Evolutionary conservation across 257 asterid genomes (phyloP), one percentile per base, ranked within the genome.

Genomic region (Fraxinus anomala): DNA sequence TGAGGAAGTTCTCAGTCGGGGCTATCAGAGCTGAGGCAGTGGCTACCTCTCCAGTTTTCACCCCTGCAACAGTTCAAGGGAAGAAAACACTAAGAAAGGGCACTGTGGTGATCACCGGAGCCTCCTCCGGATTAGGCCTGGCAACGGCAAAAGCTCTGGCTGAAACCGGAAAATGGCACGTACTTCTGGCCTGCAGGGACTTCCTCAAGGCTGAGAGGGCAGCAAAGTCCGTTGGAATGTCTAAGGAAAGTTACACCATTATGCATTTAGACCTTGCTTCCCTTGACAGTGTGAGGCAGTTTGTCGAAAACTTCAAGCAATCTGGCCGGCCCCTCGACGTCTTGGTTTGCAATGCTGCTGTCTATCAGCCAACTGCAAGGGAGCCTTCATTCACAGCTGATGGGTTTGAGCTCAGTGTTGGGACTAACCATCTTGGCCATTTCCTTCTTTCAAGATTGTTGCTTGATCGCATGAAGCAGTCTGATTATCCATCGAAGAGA

Each of bases 131-230:
- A 0, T 70, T 95, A 51, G 99, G 99, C 66, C 87, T 95, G 17
- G 96, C 99, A 49, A 88, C 99, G 6, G 97, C 98, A 0, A 94
- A 92, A 68, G 90, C 97, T 39, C 75, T 95, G 71, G 90, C 96
- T 0, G 98, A 91, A 44, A 87, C 90, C 61, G 97, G 99, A 5
- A 95, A 95, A 82, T 92, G 98, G 98, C 91, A 94, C 68, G 76
- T 94, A 12, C 82, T 94, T 44, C 90, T 94, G 99, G 99, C 98
- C 21, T 95, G 99, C 87, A 85, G 99, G 66, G 92, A 95, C 85
- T 95, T 95, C 73, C 90, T 95, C 59, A 95, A 91, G 87, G 80
- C 97, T 0, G 96, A 91, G 69, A 92, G 82, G 70, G 98, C 98
- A 0, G 98, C 98, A 5, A 91, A 95, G 70, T 86, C 94, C 0